phyloP scores from a whole-genome alignment of 1,139 yeast genomes.

The Scheffersomyces insectosa region DNA sequence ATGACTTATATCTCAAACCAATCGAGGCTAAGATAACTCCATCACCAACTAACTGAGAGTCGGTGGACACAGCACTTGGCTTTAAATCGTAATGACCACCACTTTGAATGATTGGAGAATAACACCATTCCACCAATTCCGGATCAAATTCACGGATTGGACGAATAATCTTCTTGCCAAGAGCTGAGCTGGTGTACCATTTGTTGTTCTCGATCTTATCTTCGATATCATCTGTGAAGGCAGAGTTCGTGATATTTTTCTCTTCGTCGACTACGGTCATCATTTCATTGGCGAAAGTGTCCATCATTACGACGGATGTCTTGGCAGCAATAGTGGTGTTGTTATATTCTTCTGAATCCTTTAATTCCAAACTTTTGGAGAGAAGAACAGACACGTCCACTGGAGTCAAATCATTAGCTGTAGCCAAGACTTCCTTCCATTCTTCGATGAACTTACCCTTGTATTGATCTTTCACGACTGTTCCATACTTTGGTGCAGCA shows the following conservation, averaged over 20 bases:
- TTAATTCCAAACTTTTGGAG: constrained; percentile 62
- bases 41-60: constrained; percentile 64
- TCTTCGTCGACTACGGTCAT: constrained; percentile 87
- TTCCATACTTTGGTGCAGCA: constrained; percentile 45
- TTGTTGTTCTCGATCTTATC: constrained; percentile 75
- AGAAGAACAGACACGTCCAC: constrained; percentile 42
- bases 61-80: constrained; percentile 79
- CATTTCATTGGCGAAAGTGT: constrained; percentile 85
- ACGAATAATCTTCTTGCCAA: constrained; percentile 55
- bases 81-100: constrained; percentile 83
- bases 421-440: constrained; percentile 56
- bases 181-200: constrained; percentile 63
- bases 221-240: constrained; percentile 76
- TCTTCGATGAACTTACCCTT: constrained; percentile 83
- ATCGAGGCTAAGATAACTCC: constrained; percentile 84
- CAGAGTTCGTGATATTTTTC: constrained; percentile 67
- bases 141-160: constrained; percentile 62
- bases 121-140: constrained; percentile 88
- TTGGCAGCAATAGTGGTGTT: constrained; percentile 71
- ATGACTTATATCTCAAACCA: constrained; percentile 85
- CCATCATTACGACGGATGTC: constrained; percentile 80
- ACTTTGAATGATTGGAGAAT: constrained; percentile 87
- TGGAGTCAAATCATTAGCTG: constrained; percentile 23
- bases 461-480: constrained; percentile 69
- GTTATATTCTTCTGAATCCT: constrained; percentile 77